These are phyloP conservation scores for Candida methanosorbosa DNA, from an alignment of 805 yeast genomes.

Conservation along the genomic window DNA sequence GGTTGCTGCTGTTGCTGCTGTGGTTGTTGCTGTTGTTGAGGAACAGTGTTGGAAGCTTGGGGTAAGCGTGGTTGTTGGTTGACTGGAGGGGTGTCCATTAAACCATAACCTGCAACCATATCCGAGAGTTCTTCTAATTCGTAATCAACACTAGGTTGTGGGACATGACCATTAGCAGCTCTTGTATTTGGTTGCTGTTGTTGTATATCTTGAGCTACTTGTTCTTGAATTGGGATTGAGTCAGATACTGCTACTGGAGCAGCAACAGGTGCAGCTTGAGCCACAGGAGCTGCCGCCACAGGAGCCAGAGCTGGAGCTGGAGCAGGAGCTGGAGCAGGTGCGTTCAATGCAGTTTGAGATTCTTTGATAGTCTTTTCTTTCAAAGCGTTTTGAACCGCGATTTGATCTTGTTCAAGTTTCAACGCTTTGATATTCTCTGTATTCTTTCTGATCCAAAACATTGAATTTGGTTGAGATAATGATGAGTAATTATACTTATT, in stretches of 20 bases:
- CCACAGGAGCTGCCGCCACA: constrained; percentile 23
- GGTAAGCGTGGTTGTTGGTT: too few relatives aligned
- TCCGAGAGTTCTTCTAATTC: constrained; percentile 24
- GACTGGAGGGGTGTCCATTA: constrained; percentile 16
- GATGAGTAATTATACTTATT: constrained; percentile 37
- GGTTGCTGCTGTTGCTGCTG: constrained; percentile 11
- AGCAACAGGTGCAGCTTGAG: constrained; percentile 1
- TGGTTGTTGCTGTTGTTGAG: constrained; percentile 12
- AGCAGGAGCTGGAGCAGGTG: constrained; percentile 7
- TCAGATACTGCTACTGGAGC: constrained; percentile 2
- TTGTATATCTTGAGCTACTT: constrained; percentile 8
- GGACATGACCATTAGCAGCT: background rate
- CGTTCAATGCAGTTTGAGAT: constrained; percentile 17
- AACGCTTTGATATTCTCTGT: constrained; percentile 19
- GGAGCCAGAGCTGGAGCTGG: constrained; percentile 26
- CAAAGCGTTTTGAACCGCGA: constrained; percentile 17
- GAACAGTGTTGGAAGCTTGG: constrained; percentile 2
- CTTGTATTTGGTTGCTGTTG: constrained; percentile 3
- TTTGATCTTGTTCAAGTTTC: constrained; percentile 17
- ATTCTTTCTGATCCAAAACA: constrained; percentile 25
- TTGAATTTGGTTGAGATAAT: constrained; percentile 21
- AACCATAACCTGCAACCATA: constrained; percentile 20
- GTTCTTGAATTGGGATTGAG: constrained; percentile 6
- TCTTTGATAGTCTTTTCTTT: constrained; percentile 16
- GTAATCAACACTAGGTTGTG: constrained; percentile 16